These are phyloP conservation scores for Fusarium lyarnte DNA, from an alignment of 2,329 filamentous ascomycete species.

Conservation along the genomic window DNA sequence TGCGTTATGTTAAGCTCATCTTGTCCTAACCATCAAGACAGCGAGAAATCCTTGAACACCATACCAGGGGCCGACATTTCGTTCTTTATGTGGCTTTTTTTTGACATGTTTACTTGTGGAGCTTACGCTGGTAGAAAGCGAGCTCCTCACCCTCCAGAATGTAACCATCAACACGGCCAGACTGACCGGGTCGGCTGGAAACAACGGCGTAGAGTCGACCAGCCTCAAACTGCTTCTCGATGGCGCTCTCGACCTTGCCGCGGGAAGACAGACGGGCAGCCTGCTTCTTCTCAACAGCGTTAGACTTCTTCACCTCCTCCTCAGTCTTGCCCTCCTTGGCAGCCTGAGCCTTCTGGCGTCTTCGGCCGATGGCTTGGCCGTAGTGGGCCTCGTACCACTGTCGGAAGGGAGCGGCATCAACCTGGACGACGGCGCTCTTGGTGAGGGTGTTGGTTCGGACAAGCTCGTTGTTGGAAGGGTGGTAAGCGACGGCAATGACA, in stretches of 20 bases:
- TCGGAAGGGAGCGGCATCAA: constrained; percentile 98
- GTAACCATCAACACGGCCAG: constrained; percentile 95
- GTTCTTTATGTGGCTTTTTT: constrained; percentile 32
- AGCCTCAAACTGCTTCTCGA: constrained; percentile 99
- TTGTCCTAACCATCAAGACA: constrained; percentile 49
- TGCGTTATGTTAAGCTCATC: constrained; percentile 51
- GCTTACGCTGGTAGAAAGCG: constrained; percentile 99
- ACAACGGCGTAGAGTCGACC: constrained; percentile 96
- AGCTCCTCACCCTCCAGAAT: constrained; percentile 99
- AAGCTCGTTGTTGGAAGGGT: constrained; percentile 99
- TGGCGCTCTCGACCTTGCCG: constrained; percentile 91
- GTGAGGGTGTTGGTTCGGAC: constrained; percentile 99
- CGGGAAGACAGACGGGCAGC: constrained; percentile 79
- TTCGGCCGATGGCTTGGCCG: constrained; percentile 87
- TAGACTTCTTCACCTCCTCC: constrained; percentile 90
- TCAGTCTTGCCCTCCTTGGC: constrained; percentile 68
- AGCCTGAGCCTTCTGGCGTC: constrained; percentile 83
- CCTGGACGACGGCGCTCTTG: constrained; percentile 97
- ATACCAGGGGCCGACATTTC: constrained; percentile 45
- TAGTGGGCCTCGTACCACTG: constrained; percentile 99
- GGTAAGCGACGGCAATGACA: constrained; percentile 98
- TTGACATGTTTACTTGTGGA: constrained; percentile 84
- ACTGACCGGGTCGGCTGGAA: constrained; percentile 94
- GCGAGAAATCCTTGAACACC: constrained; percentile 53
- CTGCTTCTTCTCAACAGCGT: constrained; percentile 97